Percentiles rank a stretch among this genome's conserved stretches.
These are phyloP conservation scores for Lenwebbia sp. DNA, from an alignment of 345 rosid genomes.

Conservation along the genomic window DNA sequence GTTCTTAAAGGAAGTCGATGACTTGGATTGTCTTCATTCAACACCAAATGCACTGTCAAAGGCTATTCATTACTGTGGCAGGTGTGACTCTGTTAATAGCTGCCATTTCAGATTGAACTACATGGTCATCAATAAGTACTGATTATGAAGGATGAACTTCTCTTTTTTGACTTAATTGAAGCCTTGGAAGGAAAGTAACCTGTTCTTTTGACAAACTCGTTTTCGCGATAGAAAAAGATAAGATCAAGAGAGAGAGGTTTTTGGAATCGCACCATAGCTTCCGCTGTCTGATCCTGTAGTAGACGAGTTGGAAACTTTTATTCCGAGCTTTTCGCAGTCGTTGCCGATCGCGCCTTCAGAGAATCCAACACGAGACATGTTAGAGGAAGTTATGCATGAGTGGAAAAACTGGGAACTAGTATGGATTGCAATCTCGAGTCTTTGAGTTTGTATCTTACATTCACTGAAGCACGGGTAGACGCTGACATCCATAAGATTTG, in stretches of 20 bases:
- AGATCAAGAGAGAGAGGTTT: neutral
- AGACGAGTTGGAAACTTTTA: constrained; percentile 11
- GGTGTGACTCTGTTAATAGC: neutral
- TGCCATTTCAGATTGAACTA: neutral
- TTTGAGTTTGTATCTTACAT: constrained; percentile 16
- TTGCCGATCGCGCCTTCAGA: constrained; percentile 34
- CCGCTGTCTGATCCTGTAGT: neutral
- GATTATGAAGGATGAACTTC: neutral
- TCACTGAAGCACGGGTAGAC: constrained; percentile 33
- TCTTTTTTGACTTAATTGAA: neutral
- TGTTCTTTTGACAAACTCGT: neutral
- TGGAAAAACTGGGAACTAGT: neutral
- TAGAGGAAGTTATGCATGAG: neutral
- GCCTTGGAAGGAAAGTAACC: neutral
- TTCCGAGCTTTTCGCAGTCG: constrained; percentile 39
- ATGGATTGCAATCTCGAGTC: neutral
- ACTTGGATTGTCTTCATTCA: neutral
- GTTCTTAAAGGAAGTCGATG: neutral
- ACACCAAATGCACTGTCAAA: neutral
- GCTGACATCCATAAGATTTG: constrained; percentile 11
- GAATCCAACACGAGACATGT: neutral
- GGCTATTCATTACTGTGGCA: neutral
- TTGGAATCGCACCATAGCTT: constrained; percentile 20
- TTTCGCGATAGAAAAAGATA: neutral
- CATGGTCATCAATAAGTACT: neutral